Evolutionary conservation across 495 filamentous ascomycete genomes (phyloP), one percentile per base, ranked within the genome.

Genomic region (Aspergillus haitiensis): DNA sequence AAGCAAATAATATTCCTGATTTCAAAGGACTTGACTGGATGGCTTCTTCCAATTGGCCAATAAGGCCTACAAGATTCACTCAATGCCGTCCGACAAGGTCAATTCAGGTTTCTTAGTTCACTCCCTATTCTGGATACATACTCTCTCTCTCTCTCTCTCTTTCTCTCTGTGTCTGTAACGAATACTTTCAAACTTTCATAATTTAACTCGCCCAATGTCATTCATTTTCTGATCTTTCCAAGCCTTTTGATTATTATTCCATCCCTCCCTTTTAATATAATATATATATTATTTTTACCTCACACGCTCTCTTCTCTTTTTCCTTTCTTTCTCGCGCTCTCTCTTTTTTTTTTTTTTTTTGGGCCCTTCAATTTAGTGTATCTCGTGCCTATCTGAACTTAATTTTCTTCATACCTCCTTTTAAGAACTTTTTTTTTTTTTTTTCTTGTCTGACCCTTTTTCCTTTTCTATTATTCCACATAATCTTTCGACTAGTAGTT

Each of bases 371-470:
- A 9, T 42, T 10, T 32, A 32, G 27, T 56, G 32, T 11, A 51
- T 51, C 27, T 50, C 33, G 39, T 55, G 46, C 47, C 44, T 39
- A 50, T 37, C 59, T 61, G 46, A 46, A 52, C 59, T 61, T 32
- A 47, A 45, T 47, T 44, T 60, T 47, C 39, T 47, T 35, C 6
- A 47, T 47, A 47, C 12, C 46, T 54, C 57, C 37, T 52, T 56
- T 56, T 55, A 42, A 13, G 10, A 32, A 27, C 15, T 44, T 55
- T 42, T 56, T 47, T 54, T 55, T 59, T 62, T 61, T 49, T 34
- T 40, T 55, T 49, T 50, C 21, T 27, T 27, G 1, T 27, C 21
- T 27, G 21, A 27, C 40, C 34, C 31, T 50, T 18, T 42, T 49
- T 60, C 58, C 47, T 52, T 53, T 52, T 47, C 53, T 45, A 39